These are phyloP conservation scores for Coemansia guatemalensis DNA, from an alignment of 192 early-diverging fungal genomes.

Conservation along the genomic window DNA sequence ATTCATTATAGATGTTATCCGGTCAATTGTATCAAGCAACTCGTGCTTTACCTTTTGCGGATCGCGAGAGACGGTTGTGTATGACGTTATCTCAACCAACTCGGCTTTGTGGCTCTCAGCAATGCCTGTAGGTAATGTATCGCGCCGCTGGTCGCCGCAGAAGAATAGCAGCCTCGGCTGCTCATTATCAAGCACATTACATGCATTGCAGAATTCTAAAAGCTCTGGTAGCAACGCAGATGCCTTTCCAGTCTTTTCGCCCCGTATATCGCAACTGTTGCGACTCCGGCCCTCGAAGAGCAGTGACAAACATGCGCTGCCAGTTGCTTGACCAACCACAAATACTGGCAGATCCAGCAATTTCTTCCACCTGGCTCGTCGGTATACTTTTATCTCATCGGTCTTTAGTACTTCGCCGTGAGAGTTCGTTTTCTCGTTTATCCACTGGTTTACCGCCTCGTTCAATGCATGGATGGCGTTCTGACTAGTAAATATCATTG, in stretches of 20 bases:
- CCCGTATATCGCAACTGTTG: slow-evolving; percentile 17
- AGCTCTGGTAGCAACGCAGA: slow-evolving; percentile 26
- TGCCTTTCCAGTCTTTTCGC: slow-evolving; percentile 29
- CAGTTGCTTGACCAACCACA: slow-evolving; percentile 44
- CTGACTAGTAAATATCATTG: slow-evolving; percentile 42
- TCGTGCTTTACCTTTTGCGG: not conserved
- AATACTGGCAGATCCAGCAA: slow-evolving; percentile 32
- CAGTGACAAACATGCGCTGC: slow-evolving; percentile 7
- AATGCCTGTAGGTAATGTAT: slow-evolving; percentile 37
- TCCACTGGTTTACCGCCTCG: slow-evolving; percentile 19
- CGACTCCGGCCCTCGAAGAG: not conserved
- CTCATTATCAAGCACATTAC: not conserved
- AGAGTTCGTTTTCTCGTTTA: not conserved
- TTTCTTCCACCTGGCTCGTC: slow-evolving; percentile 5
- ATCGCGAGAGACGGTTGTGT: slow-evolving; percentile 29
- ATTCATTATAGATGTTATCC: not conserved
- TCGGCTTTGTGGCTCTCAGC: slow-evolving; percentile 19
- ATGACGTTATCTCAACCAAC: slow-evolving; percentile 27
- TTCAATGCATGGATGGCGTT: slow-evolving; percentile 30
- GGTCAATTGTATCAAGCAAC: slow-evolving; percentile 13
- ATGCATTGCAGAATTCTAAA: slow-evolving; percentile 16
- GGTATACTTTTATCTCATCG: not conserved
- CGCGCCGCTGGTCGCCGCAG: slow-evolving; percentile 41
- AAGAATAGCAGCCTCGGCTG: slow-evolving; percentile 32
- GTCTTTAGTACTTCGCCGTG: no score